Evolutionary conservation across 768 basidiomycete species (phyloP).

Genomic region (Pluteus cervinus): DNA sequence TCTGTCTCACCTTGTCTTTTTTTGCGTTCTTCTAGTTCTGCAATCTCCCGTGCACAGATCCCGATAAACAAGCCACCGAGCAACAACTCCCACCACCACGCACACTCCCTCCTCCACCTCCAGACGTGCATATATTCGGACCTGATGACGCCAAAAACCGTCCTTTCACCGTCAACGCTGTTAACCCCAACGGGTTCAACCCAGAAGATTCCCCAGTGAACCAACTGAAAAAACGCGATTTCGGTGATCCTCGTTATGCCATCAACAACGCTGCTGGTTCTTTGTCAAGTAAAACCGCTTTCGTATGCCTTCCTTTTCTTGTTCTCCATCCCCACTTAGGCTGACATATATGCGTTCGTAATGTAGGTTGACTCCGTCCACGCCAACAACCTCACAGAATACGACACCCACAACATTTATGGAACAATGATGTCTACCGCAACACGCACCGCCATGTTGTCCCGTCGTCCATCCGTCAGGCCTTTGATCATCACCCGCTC

Average conservation of each 20-base stretch:
- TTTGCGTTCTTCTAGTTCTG: conserved; percentile 42
- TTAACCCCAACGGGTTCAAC: too few species aligned
- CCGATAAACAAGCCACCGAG: conserved; percentile 48
- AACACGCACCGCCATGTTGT: conserved; percentile 55
- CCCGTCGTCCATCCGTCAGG: conserved; percentile 53
- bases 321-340: too few species aligned
- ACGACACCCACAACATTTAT: conserved; percentile 62
- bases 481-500: conserved; percentile 69
- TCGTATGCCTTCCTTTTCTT: conserved; percentile 26
- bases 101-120: conserved; percentile 41
- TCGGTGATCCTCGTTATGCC: conserved; percentile 49
- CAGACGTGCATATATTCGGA: conserved; percentile 46
- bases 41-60: conserved; percentile 52
- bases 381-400: conserved; percentile 52
- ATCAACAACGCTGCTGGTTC: conserved; percentile 53
- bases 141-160: conserved; percentile 9
- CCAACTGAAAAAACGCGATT: conserved; percentile 23
- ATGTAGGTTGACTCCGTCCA: conserved; percentile 40
- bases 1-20: not conserved
- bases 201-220: conserved; percentile 7
- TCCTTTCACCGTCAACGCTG: too few species aligned
- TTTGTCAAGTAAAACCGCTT: conserved; percentile 50
- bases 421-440: conserved; percentile 67
- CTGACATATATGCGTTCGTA: not conserved
- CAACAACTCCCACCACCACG: conserved; percentile 52